Evolutionary conservation across 345 rosid species (phyloP).

Genomic region (Erucastrum elatum): DNA sequence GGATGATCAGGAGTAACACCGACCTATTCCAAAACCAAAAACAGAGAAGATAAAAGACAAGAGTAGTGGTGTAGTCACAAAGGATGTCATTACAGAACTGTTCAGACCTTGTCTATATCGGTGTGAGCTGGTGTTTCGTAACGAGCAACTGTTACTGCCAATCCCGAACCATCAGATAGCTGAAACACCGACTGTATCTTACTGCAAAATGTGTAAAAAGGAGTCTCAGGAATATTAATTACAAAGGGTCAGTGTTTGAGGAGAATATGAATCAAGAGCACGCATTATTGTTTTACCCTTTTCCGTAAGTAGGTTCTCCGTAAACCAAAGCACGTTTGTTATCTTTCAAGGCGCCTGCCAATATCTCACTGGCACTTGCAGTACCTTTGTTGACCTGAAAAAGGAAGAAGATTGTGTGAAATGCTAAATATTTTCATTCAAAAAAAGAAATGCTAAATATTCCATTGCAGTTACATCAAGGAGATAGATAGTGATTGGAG

Average conservation of each 20-base stretch:
- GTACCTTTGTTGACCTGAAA: constrained; percentile 94
- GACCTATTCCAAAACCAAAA: constrained; percentile 46
- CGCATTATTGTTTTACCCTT: constrained; percentile 61
- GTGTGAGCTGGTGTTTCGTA: constrained; percentile 95
- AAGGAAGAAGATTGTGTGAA: not conserved
- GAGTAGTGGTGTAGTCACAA: not conserved
- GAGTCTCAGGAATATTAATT: constrained; percentile 8
- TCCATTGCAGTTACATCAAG: not conserved
- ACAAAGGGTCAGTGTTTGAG: not conserved
- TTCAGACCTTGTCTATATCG: constrained; percentile 75
- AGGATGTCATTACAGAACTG: not conserved
- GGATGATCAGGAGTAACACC: constrained; percentile 95
- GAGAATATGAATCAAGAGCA: not conserved
- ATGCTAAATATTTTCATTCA: not conserved
- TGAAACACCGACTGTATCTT: constrained; percentile 95
- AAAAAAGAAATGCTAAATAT: not conserved
- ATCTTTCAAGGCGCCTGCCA: constrained; percentile 94
- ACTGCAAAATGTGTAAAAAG: constrained; percentile 45
- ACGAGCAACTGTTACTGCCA: constrained; percentile 91
- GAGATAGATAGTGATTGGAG: not conserved
- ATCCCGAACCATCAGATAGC: constrained; percentile 91
- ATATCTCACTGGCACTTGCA: constrained; percentile 96
- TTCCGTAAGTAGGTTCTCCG: constrained; percentile 92
- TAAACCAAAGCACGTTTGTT: constrained; percentile 81
- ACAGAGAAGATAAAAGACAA: not conserved